Base-by-base conservation (phyloP, 768 basidiomycete genomes). In the Auriculariales sp. region DNA sequence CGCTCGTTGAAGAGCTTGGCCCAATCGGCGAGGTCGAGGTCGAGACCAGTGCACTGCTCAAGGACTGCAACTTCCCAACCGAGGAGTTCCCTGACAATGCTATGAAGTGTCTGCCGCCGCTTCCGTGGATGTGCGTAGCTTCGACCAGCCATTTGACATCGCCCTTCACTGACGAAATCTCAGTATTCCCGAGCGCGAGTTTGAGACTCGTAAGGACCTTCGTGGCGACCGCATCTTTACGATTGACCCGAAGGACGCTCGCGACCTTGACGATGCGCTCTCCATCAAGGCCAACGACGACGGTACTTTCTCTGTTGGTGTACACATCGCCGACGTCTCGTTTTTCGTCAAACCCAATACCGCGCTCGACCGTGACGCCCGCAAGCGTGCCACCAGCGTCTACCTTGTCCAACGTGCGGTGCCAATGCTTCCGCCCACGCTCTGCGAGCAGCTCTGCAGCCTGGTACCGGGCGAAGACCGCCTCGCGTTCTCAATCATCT, bases 21-120 rank as follows among this genome's bases (percentile, higher is more conserved):
- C 84, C 92, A 17, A 99, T 99, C 53, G 95, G 95, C n/a, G 89
- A 99, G 56, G 82, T 94, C 47, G 92, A 98, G 65, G 92, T 95
- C 6, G 95, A 99, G 67, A 98, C 94, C 3, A 93, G 89, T 53
- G 95, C 95, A 6, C 70, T 99, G 52, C 72, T 99, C 55, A 98
- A 98, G 65, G 95, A 99, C 64, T 97, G 92, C 73, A 97, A 97
- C 67, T 97, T 97, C 80, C 90, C 94, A 2, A 87, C 90, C 0
- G 92, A 94, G 64, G 95, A 98, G 54, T 99, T 99, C 66, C 78
- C 83, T 7, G 95, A 99, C 44, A 86, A 86, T 58, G 92, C 97
- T 22, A 61, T 91, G 54, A 97, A 98, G 65, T 98, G 95, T 61
- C 68, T 98, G 24, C 95, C 95, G 45, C 95, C 95, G 22, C 75